phyloP scores from a whole-genome alignment of 345 rosid species.

The Ricinus communis region DNA sequence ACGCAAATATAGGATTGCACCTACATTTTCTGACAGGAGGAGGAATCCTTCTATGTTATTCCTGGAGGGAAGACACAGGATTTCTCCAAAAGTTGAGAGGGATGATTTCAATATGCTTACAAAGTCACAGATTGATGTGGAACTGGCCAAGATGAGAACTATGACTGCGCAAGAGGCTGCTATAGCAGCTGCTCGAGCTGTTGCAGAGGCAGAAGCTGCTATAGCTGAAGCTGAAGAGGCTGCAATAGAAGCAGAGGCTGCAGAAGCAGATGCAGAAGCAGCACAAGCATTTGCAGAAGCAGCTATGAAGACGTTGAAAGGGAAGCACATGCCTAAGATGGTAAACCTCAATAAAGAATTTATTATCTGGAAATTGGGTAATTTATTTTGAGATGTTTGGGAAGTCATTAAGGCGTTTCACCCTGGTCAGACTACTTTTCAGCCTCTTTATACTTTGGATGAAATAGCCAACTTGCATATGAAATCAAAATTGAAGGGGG shows the following conservation, averaged over 20 bases:
- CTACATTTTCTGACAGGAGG: slow-evolving; percentile 53
- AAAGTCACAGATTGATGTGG: slow-evolving; percentile 73
- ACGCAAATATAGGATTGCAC: slow-evolving; percentile 81
- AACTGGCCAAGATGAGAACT: slow-evolving; percentile 74
- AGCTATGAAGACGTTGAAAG: slow-evolving; percentile 69
- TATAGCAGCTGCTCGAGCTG: slow-evolving; percentile 83
- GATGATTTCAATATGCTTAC: slow-evolving; percentile 53
- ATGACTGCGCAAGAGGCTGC: slow-evolving; percentile 88
- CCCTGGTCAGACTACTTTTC: not conserved
- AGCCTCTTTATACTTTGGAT: too few relatives aligned
- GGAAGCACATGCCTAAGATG: slow-evolving; percentile 42
- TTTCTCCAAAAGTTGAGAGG: slow-evolving; percentile 51
- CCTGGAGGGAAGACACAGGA: slow-evolving; percentile 47
- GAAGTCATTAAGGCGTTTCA: not conserved
- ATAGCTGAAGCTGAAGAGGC: slow-evolving; percentile 95
- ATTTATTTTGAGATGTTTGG: not conserved
- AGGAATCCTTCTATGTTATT: slow-evolving; percentile 37
- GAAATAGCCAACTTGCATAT: not conserved
- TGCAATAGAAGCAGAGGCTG: slow-evolving; percentile 88
- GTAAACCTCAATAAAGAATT: slow-evolving; percentile 14
- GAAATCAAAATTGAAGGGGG: not conserved
- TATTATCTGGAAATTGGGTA: not conserved
- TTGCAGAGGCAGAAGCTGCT: slow-evolving; percentile 91
- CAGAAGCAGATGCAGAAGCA: slow-evolving; percentile 93
- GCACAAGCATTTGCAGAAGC: slow-evolving; percentile 93